Conservation (phyloP, 352 stramenopile genomes). For the Pythium phragmitis region DNA sequence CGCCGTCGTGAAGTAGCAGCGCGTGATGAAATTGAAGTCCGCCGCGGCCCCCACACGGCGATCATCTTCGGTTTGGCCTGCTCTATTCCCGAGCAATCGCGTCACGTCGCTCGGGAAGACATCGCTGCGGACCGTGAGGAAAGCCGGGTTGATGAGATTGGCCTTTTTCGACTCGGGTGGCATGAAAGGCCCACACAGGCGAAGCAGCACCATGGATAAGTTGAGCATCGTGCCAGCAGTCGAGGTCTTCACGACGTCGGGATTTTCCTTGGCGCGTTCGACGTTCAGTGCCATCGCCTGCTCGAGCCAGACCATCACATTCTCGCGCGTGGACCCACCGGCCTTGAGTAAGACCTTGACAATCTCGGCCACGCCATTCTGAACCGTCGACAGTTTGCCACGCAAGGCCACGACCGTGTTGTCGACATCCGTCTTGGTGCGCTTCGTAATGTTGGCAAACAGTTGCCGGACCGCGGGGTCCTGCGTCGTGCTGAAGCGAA, state of each 20-base stretch:
- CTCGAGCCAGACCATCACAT: slow-evolving; percentile 74
- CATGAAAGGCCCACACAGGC: slow-evolving; percentile 81
- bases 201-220: slow-evolving; percentile 71
- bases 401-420: slow-evolving; percentile 65
- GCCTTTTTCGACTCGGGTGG: slow-evolving; percentile 74
- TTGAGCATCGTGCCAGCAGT: slow-evolving; percentile 82
- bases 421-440: slow-evolving; percentile 76
- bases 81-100: slow-evolving; percentile 40
- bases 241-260: slow-evolving; percentile 58
- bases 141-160: slow-evolving; percentile 66
- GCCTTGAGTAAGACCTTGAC: slow-evolving; percentile 71
- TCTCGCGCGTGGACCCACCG: slow-evolving; percentile 49
- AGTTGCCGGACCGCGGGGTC: slow-evolving; percentile 77
- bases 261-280: slow-evolving; percentile 79
- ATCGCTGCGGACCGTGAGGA: slow-evolving; percentile 43
- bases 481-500: slow-evolving; percentile 72
- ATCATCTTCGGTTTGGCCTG: slow-evolving; percentile 30
- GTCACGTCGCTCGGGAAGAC: slow-evolving; percentile 73
- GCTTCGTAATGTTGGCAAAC: slow-evolving; percentile 85
- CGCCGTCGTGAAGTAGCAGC: slow-evolving; percentile 95
- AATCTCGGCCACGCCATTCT: slow-evolving; percentile 58
- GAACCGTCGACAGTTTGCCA: slow-evolving; percentile 67
- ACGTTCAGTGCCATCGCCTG: slow-evolving; percentile 72
- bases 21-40: slow-evolving; percentile 96
- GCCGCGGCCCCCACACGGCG: slow-evolving; percentile 16